These are phyloP conservation scores for Botrytis elliptica DNA, from an alignment of 2,329 filamentous ascomycete genomes.

Conservation along the genomic window DNA sequence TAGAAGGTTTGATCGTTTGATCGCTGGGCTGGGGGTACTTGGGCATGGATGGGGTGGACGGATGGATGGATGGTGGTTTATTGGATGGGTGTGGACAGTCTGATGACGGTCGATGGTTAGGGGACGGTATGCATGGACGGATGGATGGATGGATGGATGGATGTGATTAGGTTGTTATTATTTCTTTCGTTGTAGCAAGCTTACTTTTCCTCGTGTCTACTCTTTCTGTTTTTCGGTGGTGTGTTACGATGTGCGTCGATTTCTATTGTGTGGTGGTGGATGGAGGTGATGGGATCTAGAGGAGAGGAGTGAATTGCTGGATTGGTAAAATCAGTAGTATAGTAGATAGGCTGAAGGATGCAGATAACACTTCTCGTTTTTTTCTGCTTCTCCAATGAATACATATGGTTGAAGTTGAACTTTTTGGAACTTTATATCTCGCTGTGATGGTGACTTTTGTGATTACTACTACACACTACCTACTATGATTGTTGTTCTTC, in stretches of 20 bases:
- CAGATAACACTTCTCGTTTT: background rate
- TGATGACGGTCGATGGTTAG: slow-evolving; percentile 3
- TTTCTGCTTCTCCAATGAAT: slow-evolving; percentile 7
- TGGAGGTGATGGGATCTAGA: background rate
- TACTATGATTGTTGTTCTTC: background rate
- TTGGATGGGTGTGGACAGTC: slow-evolving; percentile 3
- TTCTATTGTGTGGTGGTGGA: background rate
- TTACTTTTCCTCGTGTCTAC: slow-evolving; percentile 3
- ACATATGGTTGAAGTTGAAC: slow-evolving; percentile 10
- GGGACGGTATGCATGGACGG: slow-evolving; percentile 1
- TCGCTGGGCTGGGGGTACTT: slow-evolving; percentile 15
- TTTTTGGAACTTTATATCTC: background rate
- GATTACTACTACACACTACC: background rate
- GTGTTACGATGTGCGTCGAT: background rate
- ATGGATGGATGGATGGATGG: background rate
- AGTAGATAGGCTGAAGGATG: slow-evolving; percentile 12
- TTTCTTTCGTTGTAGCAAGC: slow-evolving; percentile 22
- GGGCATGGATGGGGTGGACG: slow-evolving; percentile 17
- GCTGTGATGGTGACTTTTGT: background rate
- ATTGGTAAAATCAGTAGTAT: background rate
- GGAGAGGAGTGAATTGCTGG: slow-evolving; percentile 13
- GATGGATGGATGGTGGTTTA: slow-evolving; percentile 5
- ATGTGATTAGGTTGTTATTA: slow-evolving; percentile 15
- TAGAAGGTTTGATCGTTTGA: slow-evolving; percentile 18
- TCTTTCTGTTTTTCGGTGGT: background rate